Base-by-base conservation (phyloP, 805 yeast species). In the Lipomyces orientalis region DNA sequence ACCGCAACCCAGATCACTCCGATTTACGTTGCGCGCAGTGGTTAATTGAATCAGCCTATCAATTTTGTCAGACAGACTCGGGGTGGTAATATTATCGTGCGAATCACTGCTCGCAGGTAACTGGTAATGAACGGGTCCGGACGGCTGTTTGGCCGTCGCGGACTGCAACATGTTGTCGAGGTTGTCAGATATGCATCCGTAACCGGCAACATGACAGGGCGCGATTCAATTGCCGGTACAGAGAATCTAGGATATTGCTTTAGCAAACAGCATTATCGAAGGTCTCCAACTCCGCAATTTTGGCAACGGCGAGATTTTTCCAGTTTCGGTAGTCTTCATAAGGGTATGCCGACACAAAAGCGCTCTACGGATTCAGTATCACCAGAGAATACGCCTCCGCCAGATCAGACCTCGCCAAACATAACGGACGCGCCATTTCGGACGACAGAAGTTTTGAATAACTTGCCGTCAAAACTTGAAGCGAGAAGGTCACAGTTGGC, bases 401-500 rank as follows among this genome's bases (percentile, higher is more conserved):
- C 49, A 1, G n/a, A n/a, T 43, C 22, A 8, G 49, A n/a, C 49
- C 16, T 43, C 49, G 49, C 49, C 37, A 12, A 6, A 34, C 39
- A 9, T 19, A 29, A n/a, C 29, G 37, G 25, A 55, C 6, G 43
- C 22, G 14, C 35, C 25, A 12, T 1, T 19, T 34, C 51, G 46
- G 33, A 33, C 64, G 33, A 58, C 55, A 9, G 55, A 51, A 29
- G 19, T 33, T n/a, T 35, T 68, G 43, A 51, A 37, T 54, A 63
- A 71, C 46, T 69, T 76, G 56, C 79, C 79, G 5, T 75, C 78
- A 2, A 74, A 72, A 34, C 14, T 64, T 31, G 78, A 77, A 19
- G 71, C 74, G 12, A 66, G 72, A 25, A 66, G 77, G 55, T 70
- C 75, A 2, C 69, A 72, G 31, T 8, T 72, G 16, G 62, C 76